A percentile compares a stretch with the other conserved stretches of the same genome.
Conservation (phyloP, 1,139 yeast genomes). For the Sugiyamaella pinicola region DNA sequence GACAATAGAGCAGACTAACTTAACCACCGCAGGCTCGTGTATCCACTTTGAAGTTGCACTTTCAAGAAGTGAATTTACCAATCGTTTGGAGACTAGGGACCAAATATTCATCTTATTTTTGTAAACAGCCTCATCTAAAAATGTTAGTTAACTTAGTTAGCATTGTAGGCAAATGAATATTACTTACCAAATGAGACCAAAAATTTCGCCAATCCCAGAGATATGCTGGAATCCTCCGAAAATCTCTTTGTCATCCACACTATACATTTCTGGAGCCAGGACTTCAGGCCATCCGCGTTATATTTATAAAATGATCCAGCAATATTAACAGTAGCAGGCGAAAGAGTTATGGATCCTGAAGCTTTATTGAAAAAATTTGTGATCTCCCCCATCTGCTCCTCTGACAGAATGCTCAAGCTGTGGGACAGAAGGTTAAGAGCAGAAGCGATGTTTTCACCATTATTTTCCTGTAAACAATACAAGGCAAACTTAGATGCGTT, state of each 20-base stretch:
- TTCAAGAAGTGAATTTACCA: constrained; percentile 70
- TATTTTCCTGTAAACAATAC: not conserved
- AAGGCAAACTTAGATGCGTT: constrained; percentile 6
- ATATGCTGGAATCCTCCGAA: constrained; percentile 30
- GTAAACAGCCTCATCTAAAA: constrained; percentile 2
- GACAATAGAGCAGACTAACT: constrained; percentile 48
- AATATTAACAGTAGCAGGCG: constrained; percentile 4
- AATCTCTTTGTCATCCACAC: constrained; percentile 37
- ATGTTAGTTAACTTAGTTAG: not conserved
- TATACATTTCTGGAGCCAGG: constrained; percentile 30
- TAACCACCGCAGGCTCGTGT: constrained; percentile 45
- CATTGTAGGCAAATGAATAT: not conserved
- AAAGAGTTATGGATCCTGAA: constrained; percentile 8
- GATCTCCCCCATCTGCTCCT: constrained; percentile 1
- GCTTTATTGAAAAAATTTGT: not conserved
- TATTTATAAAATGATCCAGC: constrained; percentile 9
- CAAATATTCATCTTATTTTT: constrained; percentile 43
- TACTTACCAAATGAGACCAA: constrained; percentile 24
- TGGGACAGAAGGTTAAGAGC: constrained; percentile 12
- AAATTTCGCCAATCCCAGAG: constrained; percentile 20
- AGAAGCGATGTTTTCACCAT: not conserved
- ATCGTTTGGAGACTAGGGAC: constrained; percentile 50
- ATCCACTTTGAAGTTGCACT: constrained; percentile 60
- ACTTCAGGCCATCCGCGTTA: constrained; percentile 9
- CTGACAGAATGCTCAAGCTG: constrained; percentile 4